Evolutionary conservation across 495 filamentous ascomycete genomes (phyloP), one percentile per base, ranked within the genome.

Genomic region (Podospora bellae-mahoneyi): DNA sequence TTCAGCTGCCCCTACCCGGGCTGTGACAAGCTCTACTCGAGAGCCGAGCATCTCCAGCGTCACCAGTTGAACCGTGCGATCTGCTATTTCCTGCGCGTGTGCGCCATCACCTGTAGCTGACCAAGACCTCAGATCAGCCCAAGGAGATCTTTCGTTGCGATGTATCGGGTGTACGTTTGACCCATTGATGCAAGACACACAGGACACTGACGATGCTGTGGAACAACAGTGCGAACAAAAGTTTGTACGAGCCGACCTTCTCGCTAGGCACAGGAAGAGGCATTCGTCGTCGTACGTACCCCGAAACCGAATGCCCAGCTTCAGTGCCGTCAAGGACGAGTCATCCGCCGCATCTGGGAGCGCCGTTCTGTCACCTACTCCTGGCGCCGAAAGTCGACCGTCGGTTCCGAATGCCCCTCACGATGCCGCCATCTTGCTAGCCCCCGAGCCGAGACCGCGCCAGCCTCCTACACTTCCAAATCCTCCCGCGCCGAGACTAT

Each of bases 111-210:
- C 28, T 65, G 59, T 48, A 62, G 71, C 72, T 77, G 70, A 72
- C 66, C 44, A 26, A n/a, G 62, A 90, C 71, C 90, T 92, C 39
- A 81, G 94, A 95, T 91, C 88, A 80, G 83, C 94, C 95, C 56
- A 97, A 97, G 79, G 91, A 96, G 74, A 97, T 99, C 67, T 99
- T 94, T 78, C 86, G 85, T 63, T 99, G 95, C 82, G 92, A 97
- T 79, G 91, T 93, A 68, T 89, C 90, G 30, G 92, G 91, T 23
- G 69, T 71, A 71, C 59, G 69, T 28, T 18, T 18, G 20, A 16
- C 19, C 28, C 2, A 15, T 13, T 2, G 23, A 23, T 23, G 23
- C 18, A 6, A 19, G 26, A 23, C 34, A 44, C 15, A 62, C n/a
- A 57, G 56, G 34, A 10, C 13, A 28, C 69, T 67, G 58, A 71